Evolutionary conservation across 108 stramenopile species (phyloP).

Genomic region (Stephanodiscus minutulus): DNA sequence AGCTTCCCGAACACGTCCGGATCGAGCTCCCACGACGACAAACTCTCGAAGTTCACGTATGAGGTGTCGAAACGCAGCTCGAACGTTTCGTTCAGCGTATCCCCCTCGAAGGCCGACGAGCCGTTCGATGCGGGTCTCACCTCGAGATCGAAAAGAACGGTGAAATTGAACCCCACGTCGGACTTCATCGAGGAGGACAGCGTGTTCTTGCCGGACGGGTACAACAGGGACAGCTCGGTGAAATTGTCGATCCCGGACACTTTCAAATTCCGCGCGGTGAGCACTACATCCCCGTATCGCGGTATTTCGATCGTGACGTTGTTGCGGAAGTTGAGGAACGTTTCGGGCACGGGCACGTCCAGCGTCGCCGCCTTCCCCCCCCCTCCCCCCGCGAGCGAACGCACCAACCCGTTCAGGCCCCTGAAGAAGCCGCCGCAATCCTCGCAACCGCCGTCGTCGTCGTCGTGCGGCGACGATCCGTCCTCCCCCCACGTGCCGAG

Average conservation of each 20-base stretch:
- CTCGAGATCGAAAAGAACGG: conserved; percentile 46
- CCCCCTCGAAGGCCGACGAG: conserved; percentile 33
- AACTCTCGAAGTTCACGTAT: conserved; percentile 28
- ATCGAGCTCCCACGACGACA: conserved; percentile 33
- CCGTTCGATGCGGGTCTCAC: conserved; percentile 32
- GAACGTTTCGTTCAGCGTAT: conserved; percentile 57
- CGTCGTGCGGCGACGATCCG: too few relatives aligned
- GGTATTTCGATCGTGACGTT: conserved; percentile 54
- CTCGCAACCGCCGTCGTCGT: conserved; percentile 28
- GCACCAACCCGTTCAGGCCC: conserved; percentile 68
- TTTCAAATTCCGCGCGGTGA: conserved; percentile 37
- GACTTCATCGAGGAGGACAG: conserved; percentile 31
- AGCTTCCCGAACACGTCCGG: conserved; percentile 45
- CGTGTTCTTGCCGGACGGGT: conserved; percentile 34
- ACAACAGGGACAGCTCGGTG: conserved; percentile 46
- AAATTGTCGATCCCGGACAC: conserved; percentile 63
- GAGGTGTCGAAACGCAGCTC: conserved; percentile 50
- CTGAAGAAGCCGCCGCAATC: conserved; percentile 66
- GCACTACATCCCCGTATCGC: conserved; percentile 26
- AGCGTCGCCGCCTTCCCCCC: conserved; percentile 15
- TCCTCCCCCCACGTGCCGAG: conserved; percentile 32
- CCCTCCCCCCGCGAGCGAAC: conserved; percentile 41
- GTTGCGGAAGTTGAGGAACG: conserved; percentile 30
- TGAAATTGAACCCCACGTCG: conserved; percentile 38
- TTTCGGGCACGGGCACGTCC: conserved; percentile 32